Percentiles rank a stretch among this genome's conserved stretches.
phyloP scores from a whole-genome alignment of 1,284 basidiomycete species.

The Cerrena zonata region DNA sequence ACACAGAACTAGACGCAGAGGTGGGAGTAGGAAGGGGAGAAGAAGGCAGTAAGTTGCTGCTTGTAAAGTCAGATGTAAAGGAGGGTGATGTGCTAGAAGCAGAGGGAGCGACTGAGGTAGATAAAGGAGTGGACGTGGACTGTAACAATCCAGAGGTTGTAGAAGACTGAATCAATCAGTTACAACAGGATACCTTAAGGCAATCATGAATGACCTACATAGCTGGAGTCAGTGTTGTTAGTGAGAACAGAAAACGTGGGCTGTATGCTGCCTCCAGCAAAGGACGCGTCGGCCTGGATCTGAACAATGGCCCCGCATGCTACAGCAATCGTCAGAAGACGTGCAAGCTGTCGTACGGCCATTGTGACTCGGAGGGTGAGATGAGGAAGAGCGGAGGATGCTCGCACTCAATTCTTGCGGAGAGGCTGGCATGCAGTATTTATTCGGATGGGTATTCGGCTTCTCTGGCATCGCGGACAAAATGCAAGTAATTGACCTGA shows the following conservation, averaged over 20 bases:
- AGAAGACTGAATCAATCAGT: background rate
- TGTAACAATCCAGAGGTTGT: background rate
- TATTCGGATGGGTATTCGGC: no score
- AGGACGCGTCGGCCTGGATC: background rate
- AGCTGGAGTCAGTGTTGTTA: background rate
- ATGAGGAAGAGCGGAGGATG: background rate
- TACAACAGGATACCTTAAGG: no score
- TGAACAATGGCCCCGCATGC: background rate
- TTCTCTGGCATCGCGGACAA: no score
- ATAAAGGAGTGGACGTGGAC: background rate
- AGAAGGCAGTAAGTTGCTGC: background rate
- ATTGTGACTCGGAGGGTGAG: background rate
- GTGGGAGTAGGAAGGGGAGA: background rate
- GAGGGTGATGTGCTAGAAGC: background rate
- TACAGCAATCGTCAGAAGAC: background rate
- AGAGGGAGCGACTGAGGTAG: background rate
- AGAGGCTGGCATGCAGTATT: background rate
- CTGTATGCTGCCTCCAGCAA: background rate
- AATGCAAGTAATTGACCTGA: no score
- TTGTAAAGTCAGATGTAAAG: background rate
- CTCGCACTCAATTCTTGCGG: background rate
- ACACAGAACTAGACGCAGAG: background rate
- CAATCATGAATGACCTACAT: no score
- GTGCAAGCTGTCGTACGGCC: background rate
- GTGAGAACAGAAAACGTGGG: background rate